Base-by-base conservation (phyloP, 2,329 filamentous ascomycete species). In the Zymoseptoria crescenta region DNA sequence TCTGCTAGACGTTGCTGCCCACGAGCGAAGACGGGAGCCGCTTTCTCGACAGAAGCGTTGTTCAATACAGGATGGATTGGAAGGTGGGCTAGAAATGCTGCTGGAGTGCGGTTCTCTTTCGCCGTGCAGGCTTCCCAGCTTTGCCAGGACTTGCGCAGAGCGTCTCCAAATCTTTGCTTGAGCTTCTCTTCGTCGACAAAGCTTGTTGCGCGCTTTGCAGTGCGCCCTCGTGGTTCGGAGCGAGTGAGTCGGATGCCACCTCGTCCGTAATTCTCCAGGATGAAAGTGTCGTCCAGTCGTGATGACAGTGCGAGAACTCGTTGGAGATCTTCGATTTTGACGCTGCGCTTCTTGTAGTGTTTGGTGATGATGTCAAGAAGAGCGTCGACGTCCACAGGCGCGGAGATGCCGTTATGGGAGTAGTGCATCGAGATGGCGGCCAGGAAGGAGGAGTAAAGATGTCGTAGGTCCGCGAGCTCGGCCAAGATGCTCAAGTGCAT, bases 1-100 rank as follows among this genome's bases (percentile, higher is more conserved):
- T 87, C 84, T 59, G 84, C 79, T n/a, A 92, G 78, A 7, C 86
- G 82, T 60, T 82, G 82, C 64, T 89, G 86, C 29, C 87, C 87
- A 68, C 86, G 88, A 54, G 81, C 79, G 28, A 87, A 77, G 5
- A 87, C 65, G 1, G 83, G 81, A 10, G 83, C 81, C 20, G 81
- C 76, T 57, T 81, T 83, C 48, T 59, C 59, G 28, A 74, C 70
- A 0, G 82, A 81, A 4, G 77, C 74, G 70, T 82, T 82, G 35
- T 75, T 72, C 8, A 76, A 76, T 64, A 88, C 77, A 3, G 79
- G 69, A 8, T 80, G 80, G 57, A 82, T 76, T 20, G 85, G 84
- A 5, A 89, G 77, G 28, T 77, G 75, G 45, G 74, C 69, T 52
- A 89, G 71, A 63, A 87, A 89, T 75, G 75, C 69, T 48, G 70